Evolutionary conservation across 2,329 filamentous ascomycete species (phyloP), one percentile per base, ranked within the genome.

Genomic region (Chrysosporium keratinophilum): DNA sequence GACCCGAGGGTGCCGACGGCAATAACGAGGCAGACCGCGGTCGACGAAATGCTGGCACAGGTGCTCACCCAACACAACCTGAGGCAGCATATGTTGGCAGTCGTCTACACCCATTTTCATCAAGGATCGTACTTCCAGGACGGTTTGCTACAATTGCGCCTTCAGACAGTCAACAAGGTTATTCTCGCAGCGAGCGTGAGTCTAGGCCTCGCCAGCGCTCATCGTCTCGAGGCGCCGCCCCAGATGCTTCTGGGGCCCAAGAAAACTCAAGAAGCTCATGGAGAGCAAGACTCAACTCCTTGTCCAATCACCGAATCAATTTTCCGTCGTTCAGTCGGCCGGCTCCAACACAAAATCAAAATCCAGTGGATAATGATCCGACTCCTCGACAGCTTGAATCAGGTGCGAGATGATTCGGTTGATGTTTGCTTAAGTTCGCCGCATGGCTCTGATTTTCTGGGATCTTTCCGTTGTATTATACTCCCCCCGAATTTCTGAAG

Each of bases 1-100:
- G 88, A 14, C 76, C 86, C 2, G 80, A 83, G 57, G 76, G 71
- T 50, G 55, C 41, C 42, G 55, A 45, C 42, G 52, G 20, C 50
- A 57, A 28, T 23, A 50, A 51, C 35, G 57, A 40, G 17, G 47
- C 23, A 41, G 52, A 53, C 33, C 53, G 35, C 53, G 57, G 53
- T 35, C 56, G 51, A 56, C 57, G 45, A 48, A 52, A 20, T 58
- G 65, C 61, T 56, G 55, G 52, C 42, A 53, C 62, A 34, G 55
- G 56, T 19, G 59, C 65, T 57, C 52, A 57, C 52, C 64, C 59
- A 28, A 65, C 61, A 58, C 65, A 63, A 47, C 67, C 68, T 28
- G 67, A 67, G 47, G 41, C 41, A 57, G 67, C 64, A 15, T 69
- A 67, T 53, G 61, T 67, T 45, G 66, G 64, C 51, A 61, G 63